Evolutionary conservation across 805 yeast species (phyloP).

Genomic region (Metschnikowia matae): DNA sequence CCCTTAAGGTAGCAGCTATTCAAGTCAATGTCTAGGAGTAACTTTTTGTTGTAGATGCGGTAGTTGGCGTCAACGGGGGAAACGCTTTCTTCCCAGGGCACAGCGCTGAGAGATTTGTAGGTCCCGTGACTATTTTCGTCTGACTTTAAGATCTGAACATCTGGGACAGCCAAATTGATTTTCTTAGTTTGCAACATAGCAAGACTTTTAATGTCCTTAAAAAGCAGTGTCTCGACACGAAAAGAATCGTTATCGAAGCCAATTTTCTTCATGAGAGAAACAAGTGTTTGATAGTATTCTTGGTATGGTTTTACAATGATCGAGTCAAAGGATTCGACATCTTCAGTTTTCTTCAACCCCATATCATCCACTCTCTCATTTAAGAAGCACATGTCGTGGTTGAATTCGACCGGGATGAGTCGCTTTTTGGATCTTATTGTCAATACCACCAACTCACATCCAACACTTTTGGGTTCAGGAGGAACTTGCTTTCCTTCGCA

Average conservation of each 20-base stretch:
- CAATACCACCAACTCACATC: constrained; percentile 34
- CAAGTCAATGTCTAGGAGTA: constrained; percentile 28
- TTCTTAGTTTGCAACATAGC: constrained; percentile 34
- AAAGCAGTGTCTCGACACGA: constrained; percentile 33
- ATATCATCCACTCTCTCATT: constrained; percentile 30
- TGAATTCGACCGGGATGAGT: constrained; percentile 37
- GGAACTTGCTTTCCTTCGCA: constrained; percentile 13
- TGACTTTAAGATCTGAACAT: constrained; percentile 14
- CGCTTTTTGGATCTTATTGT: constrained; percentile 34
- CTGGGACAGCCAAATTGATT: constrained; percentile 26
- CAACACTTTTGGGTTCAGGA: constrained; percentile 34
- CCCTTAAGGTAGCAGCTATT: constrained; percentile 29
- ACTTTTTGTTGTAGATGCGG: constrained; percentile 25
- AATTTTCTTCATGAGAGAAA: constrained; percentile 27
- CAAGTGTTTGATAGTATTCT: constrained; percentile 23
- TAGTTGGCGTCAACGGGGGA: constrained; percentile 14
- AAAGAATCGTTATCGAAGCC: constrained; percentile 29
- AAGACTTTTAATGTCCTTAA: constrained; percentile 32
- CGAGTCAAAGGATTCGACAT: constrained; percentile 28
- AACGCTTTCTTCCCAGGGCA: constrained; percentile 27
- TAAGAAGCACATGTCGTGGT: constrained; percentile 36
- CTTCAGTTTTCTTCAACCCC: constrained; percentile 16
- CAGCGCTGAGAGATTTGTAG: constrained; percentile 19
- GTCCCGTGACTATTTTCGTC: constrained; percentile 19
- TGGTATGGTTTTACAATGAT: constrained; percentile 33